phyloP scores from a whole-genome alignment of 129 eudicot species.

The Helichrysum umbraculigerum region DNA sequence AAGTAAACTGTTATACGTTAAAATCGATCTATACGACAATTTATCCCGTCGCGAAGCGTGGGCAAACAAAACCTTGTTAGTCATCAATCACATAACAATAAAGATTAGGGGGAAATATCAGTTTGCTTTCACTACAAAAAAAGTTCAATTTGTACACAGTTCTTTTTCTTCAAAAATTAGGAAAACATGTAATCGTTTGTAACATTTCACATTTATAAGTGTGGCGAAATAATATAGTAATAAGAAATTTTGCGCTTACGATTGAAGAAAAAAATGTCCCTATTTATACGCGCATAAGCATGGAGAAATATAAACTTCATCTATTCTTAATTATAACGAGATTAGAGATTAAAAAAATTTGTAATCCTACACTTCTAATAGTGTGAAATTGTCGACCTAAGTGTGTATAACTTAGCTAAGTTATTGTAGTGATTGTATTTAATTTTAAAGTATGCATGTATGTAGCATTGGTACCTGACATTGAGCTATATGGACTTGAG shows the following conservation, averaged over 20 bases:
- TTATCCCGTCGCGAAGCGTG: too few species aligned
- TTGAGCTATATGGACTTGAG: conserved; percentile 56
- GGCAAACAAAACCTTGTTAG: too few species aligned
- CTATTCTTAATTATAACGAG: neutral
- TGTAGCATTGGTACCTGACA: conserved; percentile 44
- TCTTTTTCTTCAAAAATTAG: neutral
- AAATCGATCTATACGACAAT: too few species aligned
- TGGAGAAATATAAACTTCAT: neutral
- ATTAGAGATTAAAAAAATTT: too few species aligned
- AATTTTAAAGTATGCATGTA: neutral
- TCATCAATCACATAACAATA: neutral
- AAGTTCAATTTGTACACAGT: too few species aligned
- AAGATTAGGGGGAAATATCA: neutral
- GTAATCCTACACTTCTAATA: neutral
- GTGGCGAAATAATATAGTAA: neutral
- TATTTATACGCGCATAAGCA: neutral
- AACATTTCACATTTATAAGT: neutral
- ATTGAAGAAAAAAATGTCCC: neutral
- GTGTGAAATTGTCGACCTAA: neutral
- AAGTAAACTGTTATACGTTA: too few species aligned
- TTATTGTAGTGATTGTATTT: neutral
- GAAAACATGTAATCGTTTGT: neutral
- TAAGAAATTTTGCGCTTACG: neutral
- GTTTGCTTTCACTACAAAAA: neutral
- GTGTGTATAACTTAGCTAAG: neutral